phyloP scores from a whole-genome alignment of 192 early-diverging fungal species.

The Rhizoclosmatium globosum region DNA sequence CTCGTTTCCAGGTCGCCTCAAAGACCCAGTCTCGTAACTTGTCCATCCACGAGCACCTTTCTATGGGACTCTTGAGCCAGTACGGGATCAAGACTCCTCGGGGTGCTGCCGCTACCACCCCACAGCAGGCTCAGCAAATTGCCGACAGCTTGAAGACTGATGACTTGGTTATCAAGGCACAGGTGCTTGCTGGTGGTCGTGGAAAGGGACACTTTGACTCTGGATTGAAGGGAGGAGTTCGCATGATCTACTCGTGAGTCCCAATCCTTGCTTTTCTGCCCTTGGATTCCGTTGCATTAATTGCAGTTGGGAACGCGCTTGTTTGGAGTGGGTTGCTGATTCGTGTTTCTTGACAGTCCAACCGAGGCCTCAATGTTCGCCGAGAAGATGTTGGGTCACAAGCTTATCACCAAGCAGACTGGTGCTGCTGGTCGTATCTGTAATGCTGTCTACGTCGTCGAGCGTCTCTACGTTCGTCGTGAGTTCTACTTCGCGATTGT shows the following conservation, averaged over 20 bases:
- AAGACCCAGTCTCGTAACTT: slow-evolving; percentile 61
- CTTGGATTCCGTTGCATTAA: not conserved
- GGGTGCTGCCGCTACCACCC: slow-evolving; percentile 88
- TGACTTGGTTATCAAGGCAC: slow-evolving; percentile 71
- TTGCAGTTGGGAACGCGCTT: not conserved
- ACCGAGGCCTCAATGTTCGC: slow-evolving; percentile 88
- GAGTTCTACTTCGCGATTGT: slow-evolving; percentile 99
- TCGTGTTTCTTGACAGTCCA: slow-evolving; percentile 63
- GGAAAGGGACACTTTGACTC: slow-evolving; percentile 97
- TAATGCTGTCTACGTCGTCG: slow-evolving; percentile 93
- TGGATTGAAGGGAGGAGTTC: slow-evolving; percentile 96
- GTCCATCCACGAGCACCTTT: slow-evolving; percentile 97
- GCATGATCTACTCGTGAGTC: slow-evolving; percentile 86
- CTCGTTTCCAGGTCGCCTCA: not conserved
- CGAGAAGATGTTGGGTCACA: slow-evolving; percentile 96
- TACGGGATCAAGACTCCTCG: slow-evolving; percentile 93
- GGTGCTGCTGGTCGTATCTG: slow-evolving; percentile 93
- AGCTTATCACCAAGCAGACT: slow-evolving; percentile 98
- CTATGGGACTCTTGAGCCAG: slow-evolving; percentile 88
- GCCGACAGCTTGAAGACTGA: slow-evolving; percentile 78
- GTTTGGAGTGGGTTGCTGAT: not conserved
- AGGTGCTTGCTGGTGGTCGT: slow-evolving; percentile 98
- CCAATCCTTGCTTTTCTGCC: not conserved
- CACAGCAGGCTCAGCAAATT: slow-evolving; percentile 86
- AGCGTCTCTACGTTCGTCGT: slow-evolving; percentile 95